These are phyloP conservation scores for Boletus eberwhitei DNA, from an alignment of 768 basidiomycete genomes.

Conservation along the genomic window DNA sequence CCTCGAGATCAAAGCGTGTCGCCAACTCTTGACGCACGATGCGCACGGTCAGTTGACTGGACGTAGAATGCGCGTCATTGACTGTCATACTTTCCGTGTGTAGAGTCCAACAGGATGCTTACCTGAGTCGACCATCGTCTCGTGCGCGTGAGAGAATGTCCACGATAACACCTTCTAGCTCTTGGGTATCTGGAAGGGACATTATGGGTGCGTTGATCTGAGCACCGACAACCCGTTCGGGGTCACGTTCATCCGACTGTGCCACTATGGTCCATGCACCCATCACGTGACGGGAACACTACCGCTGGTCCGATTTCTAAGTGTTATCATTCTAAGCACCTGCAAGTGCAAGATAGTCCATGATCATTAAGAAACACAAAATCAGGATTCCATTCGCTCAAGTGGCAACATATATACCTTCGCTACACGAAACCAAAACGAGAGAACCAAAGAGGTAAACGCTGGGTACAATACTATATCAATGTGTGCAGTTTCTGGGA, in stretches of 20 bases:
- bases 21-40: conserved; percentile 52
- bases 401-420: neutral
- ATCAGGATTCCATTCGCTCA: neutral
- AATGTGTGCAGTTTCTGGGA: neutral
- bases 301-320: too few species aligned
- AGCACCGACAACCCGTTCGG: neutral
- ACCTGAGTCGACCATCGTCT: conserved; percentile 21
- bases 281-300: conserved; percentile 14
- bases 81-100: neutral
- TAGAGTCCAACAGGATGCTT: neutral
- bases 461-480: neutral
- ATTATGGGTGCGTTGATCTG: conserved; percentile 3
- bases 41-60: conserved; percentile 41
- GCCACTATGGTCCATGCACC: too few species aligned
- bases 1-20: conserved; percentile 40
- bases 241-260: too few species aligned
- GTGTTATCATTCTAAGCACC: too few species aligned
- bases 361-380: neutral
- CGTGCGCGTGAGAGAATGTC: conserved; percentile 23
- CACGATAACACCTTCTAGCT: conserved; percentile 18
- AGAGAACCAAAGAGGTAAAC: neutral
- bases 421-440: neutral
- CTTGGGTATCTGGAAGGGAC: conserved; percentile 13
- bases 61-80: conserved; percentile 1
- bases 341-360: too few species aligned